These are phyloP conservation scores for Boletus eberwhitei DNA, from an alignment of 768 basidiomycete species.

Conservation along the genomic window DNA sequence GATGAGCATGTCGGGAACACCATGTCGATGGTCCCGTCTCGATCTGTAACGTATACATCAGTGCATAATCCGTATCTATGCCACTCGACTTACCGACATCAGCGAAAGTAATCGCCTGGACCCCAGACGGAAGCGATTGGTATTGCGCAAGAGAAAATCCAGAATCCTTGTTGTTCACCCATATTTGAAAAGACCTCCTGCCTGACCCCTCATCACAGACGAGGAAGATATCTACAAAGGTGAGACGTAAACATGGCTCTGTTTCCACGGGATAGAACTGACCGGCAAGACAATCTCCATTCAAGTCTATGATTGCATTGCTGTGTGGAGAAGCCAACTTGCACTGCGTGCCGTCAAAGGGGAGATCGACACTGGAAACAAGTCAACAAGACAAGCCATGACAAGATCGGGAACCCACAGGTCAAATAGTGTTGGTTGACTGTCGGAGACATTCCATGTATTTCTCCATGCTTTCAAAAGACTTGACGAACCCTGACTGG, in stretches of 20 bases:
- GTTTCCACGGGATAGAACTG: neutral
- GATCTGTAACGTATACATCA: constrained; percentile 47
- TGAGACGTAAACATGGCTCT: neutral
- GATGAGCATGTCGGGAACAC: constrained; percentile 81
- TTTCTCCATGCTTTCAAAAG: constrained; percentile 78
- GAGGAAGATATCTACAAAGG: constrained; percentile 73
- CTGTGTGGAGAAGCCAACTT: constrained; percentile 85
- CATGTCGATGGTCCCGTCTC: constrained; percentile 96
- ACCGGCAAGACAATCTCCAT: constrained; percentile 96
- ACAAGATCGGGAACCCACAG: constrained; percentile 45
- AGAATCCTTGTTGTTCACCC: constrained; percentile 79
- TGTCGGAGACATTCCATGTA: constrained; percentile 61
- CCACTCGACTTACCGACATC: constrained; percentile 68
- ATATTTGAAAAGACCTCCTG: constrained; percentile 79
- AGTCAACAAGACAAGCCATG: constrained; percentile 3
- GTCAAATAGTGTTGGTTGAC: constrained; percentile 54
- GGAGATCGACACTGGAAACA: constrained; percentile 49
- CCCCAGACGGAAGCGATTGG: constrained; percentile 68
- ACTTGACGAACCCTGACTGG: constrained; percentile 32
- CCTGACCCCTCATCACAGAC: constrained; percentile 68
- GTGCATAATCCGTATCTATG: neutral
- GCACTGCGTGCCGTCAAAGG: constrained; percentile 65
- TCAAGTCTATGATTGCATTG: constrained; percentile 89
- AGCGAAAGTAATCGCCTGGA: constrained; percentile 81
- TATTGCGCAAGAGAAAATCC: constrained; percentile 70